Percentiles rank a stretch among this genome's conserved stretches.
Evolutionary conservation across 371 early-diverging fungal genomes (phyloP).

Genomic region (Mortierella sp.): DNA sequence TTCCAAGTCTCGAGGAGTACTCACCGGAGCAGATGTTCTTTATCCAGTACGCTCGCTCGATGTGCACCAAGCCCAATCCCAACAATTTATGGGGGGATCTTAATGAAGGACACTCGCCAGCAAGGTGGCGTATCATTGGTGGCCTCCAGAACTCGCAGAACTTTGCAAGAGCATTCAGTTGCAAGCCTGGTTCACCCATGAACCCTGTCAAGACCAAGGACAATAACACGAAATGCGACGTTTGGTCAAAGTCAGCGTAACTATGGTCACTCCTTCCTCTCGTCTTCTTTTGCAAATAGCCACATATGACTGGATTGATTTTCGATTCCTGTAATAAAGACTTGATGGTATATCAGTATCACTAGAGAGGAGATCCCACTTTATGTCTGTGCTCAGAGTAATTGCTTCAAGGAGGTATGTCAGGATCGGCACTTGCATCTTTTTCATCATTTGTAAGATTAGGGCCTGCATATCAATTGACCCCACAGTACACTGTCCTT

Average conservation of each 20-base stretch:
- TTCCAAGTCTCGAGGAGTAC: constrained; percentile 24
- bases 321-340: no score
- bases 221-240: constrained; percentile 62
- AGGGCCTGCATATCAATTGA: no score
- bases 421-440: not conserved
- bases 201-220: constrained; percentile 61
- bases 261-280: no score
- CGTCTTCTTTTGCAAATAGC: no score
- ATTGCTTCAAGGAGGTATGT: no score
- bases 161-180: constrained; percentile 72
- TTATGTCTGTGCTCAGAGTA: no score
- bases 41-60: constrained; percentile 62
- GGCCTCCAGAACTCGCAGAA: constrained; percentile 65
- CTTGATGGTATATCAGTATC: no score
- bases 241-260: not conserved
- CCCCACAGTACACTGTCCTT: no score
- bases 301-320: no score
- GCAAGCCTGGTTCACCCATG: constrained; percentile 61
- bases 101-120: constrained; percentile 66
- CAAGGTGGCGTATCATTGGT: constrained; percentile 68
- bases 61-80: constrained; percentile 59
- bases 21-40: constrained; percentile 64
- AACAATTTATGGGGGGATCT: constrained; percentile 52
- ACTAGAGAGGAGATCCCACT: no score
- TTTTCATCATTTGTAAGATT: constrained; percentile 57